phyloP scores from a whole-genome alignment of 1,284 basidiomycete genomes.

The Cystobasidium slooffiae region DNA sequence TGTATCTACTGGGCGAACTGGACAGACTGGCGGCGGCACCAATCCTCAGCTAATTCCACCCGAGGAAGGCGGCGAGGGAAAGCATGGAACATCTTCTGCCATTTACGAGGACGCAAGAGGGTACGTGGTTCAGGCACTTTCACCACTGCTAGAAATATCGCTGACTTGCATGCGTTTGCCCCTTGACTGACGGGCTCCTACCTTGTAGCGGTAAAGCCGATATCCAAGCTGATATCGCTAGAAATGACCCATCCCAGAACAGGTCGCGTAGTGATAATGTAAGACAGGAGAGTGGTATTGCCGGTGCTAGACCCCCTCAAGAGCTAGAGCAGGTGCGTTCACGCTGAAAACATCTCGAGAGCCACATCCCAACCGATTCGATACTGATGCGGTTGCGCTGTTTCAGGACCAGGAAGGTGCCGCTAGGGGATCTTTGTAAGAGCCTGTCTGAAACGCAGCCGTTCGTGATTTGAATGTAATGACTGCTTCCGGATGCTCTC shows the following conservation, averaged over 20 bases:
- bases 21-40: conserved; percentile 39
- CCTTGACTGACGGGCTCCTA: background rate
- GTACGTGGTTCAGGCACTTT: background rate
- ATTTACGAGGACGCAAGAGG: conserved; percentile 42
- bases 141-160: background rate
- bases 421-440: conserved; percentile 1
- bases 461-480: too few relatives aligned
- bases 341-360: background rate
- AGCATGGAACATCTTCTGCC: conserved; percentile 17
- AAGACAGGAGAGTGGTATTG: conserved; percentile 34
- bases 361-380: background rate
- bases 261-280: conserved; percentile 31
- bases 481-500: too few relatives aligned
- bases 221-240: conserved; percentile 36
- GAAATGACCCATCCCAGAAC: conserved; percentile 28
- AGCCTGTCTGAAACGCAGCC: too few relatives aligned
- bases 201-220: conserved; percentile 24
- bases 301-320: conserved; percentile 33
- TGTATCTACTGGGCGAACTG: conserved; percentile 34
- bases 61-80: conserved; percentile 32
- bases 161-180: background rate
- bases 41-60: conserved; percentile 38
- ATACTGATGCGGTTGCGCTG: background rate
- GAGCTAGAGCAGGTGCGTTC: conserved; percentile 20
- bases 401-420: conserved; percentile 5